phyloP scores from a whole-genome alignment of 2,329 filamentous ascomycete genomes.

The Penicillium sp. region DNA sequence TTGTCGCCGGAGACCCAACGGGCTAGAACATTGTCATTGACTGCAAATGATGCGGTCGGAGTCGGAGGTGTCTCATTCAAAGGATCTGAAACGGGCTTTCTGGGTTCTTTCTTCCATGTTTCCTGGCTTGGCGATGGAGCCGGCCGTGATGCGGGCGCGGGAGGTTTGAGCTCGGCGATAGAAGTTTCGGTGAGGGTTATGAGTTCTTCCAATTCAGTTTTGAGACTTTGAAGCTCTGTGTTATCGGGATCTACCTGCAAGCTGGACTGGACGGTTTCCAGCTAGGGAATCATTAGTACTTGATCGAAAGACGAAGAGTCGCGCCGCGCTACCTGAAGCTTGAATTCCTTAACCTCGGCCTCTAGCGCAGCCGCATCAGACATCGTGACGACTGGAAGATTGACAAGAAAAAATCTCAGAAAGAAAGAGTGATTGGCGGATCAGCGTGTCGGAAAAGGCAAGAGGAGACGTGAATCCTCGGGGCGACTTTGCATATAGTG shows the following conservation, averaged over 20 bases:
- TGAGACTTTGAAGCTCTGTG: slow-evolving; percentile 67
- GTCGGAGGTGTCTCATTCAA: slow-evolving; percentile 47
- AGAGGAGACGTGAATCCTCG: no score
- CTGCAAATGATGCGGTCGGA: slow-evolving; percentile 59
- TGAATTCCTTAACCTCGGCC: slow-evolving; percentile 54
- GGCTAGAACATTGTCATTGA: slow-evolving; percentile 85
- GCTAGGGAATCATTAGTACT: slow-evolving; percentile 43
- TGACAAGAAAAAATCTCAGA: neutral
- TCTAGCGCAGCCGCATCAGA: slow-evolving; percentile 42
- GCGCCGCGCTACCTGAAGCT: slow-evolving; percentile 46
- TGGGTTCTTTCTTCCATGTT: slow-evolving; percentile 69
- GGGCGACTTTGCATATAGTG: no score
- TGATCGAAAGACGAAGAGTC: no score
- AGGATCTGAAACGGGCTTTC: slow-evolving; percentile 39
- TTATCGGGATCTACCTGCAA: slow-evolving; percentile 77
- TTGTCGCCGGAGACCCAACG: slow-evolving; percentile 89
- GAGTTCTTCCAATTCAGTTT: slow-evolving; percentile 73
- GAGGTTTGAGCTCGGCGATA: slow-evolving; percentile 71
- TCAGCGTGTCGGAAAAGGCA: no score
- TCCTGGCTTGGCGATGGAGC: slow-evolving; percentile 54
- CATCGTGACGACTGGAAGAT: slow-evolving; percentile 26
- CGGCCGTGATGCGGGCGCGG: slow-evolving; percentile 42
- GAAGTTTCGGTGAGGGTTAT: slow-evolving; percentile 72
- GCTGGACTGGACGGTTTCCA: slow-evolving; percentile 69
- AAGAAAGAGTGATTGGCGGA: neutral